A percentile compares a stretch with the other conserved stretches of the same genome.
Conservation (phyloP, 2,329 filamentous ascomycete species). For the Neurospora sp. region DNA sequence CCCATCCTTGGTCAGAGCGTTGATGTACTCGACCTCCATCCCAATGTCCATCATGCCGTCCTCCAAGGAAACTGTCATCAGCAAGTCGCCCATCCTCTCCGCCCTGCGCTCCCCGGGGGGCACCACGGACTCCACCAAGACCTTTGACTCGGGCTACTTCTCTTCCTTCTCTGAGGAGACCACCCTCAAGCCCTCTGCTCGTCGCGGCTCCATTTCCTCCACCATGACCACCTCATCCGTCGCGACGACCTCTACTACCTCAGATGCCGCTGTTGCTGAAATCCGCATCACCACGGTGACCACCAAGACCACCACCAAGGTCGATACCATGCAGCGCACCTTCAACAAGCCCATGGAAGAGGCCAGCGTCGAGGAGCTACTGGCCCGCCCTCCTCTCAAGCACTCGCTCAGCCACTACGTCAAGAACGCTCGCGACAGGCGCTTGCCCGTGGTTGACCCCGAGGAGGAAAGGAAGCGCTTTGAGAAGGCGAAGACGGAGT, state of each 20-base stretch:
- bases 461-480: slow-evolving; percentile 30
- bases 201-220: slow-evolving; percentile 13
- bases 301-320: slow-evolving; percentile 6
- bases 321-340: slow-evolving; percentile 26
- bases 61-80: background rate
- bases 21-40: background rate
- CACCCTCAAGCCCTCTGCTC: background rate
- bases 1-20: background rate
- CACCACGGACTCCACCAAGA: background rate
- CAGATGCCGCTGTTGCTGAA: slow-evolving; percentile 3
- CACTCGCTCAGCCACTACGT: slow-evolving; percentile 30
- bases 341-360: slow-evolving; percentile 25
- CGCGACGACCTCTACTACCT: background rate
- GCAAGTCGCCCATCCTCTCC: background rate
- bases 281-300: slow-evolving; percentile 1
- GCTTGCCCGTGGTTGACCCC: slow-evolving; percentile 20
- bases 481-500: slow-evolving; percentile 36
- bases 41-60: background rate
- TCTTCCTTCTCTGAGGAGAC: background rate
- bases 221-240: slow-evolving; percentile 10
- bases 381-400: slow-evolving; percentile 29
- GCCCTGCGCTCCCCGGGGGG: background rate
- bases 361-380: slow-evolving; percentile 32
- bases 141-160: slow-evolving; percentile 2
- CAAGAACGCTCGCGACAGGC: slow-evolving; percentile 21